Base-by-base conservation (phyloP, 192 early-diverging fungal genomes). In the Linnemannia exigua region DNA sequence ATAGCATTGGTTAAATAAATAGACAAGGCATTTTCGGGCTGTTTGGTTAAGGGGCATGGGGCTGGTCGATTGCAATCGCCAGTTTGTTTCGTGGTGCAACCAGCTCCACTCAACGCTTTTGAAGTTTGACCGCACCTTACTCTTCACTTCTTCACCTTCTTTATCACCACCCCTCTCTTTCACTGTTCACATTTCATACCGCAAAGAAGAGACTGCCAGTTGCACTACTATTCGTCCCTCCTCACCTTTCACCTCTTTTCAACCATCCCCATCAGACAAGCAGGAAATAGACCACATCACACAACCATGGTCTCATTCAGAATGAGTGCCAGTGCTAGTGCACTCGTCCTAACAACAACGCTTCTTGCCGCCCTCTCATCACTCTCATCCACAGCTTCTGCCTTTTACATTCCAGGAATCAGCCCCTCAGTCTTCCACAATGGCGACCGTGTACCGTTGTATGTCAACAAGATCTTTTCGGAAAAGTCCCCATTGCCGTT, bases 391-490 rank as follows among this genome's bases (percentile, higher is more conserved):
- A 44, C 37, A 11, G 48, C 74, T 46, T 20, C 61, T 1, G 81
- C 80, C 4, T 88, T 88, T 70, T 88, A 88, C 63, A 84, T 88
- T 41, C 87, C 87, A 51, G 87, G 87, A 5, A 50, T 88, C 33
- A 88, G 87, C n/a, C 82, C 87, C 0, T 81, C 69, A 11, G 79
- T 84, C 46, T 88, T 80, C 73, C 78, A 82, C 11, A 67, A 88
- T 12, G 91, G 90, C 12, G 92, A 94, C 38, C 37, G 67, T 6
- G 91, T 96, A 51, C 91, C 93, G 4, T 71, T 96, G 1, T 89
- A 89, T 38, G 92, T 95, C 3, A 94, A 94, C 79, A 95, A 94
- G 69, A 90, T 93, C 58, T 94, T 91, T 70, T 95, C 95, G 25
- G 89, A 93, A 77, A 91, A 91, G 48, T 93, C 93, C 0, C 93